These are phyloP conservation scores for Botrytis fragariae DNA, from an alignment of 2,329 filamentous ascomycete genomes.

Conservation along the genomic window DNA sequence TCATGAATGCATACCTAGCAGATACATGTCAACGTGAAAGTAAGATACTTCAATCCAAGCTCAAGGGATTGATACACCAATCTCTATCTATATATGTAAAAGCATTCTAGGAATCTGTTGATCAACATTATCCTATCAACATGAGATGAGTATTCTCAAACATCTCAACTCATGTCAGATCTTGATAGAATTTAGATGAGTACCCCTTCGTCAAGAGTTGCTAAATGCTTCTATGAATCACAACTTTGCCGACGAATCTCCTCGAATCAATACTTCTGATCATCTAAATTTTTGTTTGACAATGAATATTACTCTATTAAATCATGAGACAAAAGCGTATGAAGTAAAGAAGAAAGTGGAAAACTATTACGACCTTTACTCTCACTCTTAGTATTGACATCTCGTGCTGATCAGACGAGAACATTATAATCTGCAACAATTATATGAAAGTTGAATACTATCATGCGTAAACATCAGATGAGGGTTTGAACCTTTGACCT, in stretches of 20 bases:
- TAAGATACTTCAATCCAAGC: neutral
- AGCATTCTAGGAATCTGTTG: neutral
- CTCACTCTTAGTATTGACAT: neutral
- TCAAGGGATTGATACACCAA: neutral
- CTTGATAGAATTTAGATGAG: neutral
- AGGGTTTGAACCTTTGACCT: neutral
- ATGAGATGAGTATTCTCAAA: neutral
- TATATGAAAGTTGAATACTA: neutral
- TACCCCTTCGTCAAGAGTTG: neutral
- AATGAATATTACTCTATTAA: fast-evolving
- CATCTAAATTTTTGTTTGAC: neutral
- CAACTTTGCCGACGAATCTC: neutral
- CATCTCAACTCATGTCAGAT: neutral
- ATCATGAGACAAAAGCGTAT: neutral
- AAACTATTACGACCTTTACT: neutral
- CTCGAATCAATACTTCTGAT: neutral
- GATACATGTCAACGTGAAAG: neutral
- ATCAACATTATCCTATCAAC: neutral
- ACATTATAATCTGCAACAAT: neutral
- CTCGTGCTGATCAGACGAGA: neutral
- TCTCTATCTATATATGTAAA: neutral
- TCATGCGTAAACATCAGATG: neutral
- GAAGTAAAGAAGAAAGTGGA: neutral
- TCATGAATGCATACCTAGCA: neutral
- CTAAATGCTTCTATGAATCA: neutral